Evolutionary conservation across 352 stramenopile genomes (phyloP).

Genomic region (Globisporangium solare): DNA sequence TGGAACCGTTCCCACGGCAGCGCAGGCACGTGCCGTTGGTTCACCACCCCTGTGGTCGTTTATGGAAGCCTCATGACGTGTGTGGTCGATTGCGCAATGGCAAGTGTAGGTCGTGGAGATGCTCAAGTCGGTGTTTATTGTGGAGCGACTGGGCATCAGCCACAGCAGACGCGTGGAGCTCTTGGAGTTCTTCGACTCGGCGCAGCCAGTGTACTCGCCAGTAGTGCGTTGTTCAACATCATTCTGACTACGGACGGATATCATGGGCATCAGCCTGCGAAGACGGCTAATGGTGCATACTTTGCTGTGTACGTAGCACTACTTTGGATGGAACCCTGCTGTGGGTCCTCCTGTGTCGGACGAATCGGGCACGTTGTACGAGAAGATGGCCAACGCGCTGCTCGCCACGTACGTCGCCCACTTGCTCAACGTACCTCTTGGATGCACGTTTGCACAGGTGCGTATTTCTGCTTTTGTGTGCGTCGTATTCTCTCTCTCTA

Average conservation of each 20-base stretch:
- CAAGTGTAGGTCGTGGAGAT: constrained; percentile 29
- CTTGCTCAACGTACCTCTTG: constrained; percentile 50
- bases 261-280: no score
- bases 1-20: constrained; percentile 32
- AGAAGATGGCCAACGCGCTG: constrained; percentile 60
- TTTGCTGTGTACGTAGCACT: constrained; percentile 34
- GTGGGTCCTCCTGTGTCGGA: constrained; percentile 29
- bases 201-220: constrained; percentile 40
- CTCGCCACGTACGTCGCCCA: constrained; percentile 66
- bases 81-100: neutral
- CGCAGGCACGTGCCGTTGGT: constrained; percentile 21
- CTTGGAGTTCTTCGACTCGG: constrained; percentile 52
- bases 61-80: neutral
- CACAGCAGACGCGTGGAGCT: constrained; percentile 63
- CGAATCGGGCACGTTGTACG: constrained; percentile 37
- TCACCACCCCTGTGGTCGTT: neutral
- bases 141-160: constrained; percentile 68
- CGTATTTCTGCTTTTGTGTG: neutral
- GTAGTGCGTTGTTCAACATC: no score
- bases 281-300: no score
- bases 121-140: constrained; percentile 60
- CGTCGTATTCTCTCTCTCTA: neutral
- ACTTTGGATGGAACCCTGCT: constrained; percentile 81
- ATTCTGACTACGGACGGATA: no score
- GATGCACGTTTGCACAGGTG: constrained; percentile 65